Evolutionary conservation across 2,329 filamentous ascomycete genomes (phyloP).

Genomic region (Eurotiales sp.): DNA sequence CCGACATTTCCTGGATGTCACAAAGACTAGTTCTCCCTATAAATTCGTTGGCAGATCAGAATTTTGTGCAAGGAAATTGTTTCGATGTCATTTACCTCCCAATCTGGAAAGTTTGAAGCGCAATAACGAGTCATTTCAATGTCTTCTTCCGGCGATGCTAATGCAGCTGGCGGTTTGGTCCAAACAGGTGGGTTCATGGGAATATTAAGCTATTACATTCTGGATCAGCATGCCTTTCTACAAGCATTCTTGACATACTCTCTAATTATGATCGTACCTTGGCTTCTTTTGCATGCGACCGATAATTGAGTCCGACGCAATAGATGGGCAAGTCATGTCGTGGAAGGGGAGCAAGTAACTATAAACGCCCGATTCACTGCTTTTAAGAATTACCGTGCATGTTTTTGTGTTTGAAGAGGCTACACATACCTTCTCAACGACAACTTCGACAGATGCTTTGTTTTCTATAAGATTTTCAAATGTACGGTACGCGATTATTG

Average conservation of each 20-base stretch:
- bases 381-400: too few relatives aligned
- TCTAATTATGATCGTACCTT: background rate
- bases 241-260: too few relatives aligned
- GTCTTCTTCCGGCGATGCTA: constrained; percentile 4
- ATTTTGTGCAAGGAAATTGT: too few relatives aligned
- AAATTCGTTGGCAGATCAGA: background rate
- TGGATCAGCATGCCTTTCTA: too few relatives aligned
- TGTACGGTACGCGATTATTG: too few relatives aligned
- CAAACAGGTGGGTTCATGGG: constrained; percentile 10
- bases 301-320: constrained; percentile 9
- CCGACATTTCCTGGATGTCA: constrained; percentile 10
- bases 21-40: constrained; percentile 13
- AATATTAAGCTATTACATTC: constrained; percentile 8
- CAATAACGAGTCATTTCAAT: constrained; percentile 10
- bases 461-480: too few relatives aligned
- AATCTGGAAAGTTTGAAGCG: constrained; percentile 11
- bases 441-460: too few relatives aligned
- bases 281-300: constrained; percentile 9
- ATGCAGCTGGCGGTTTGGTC: constrained; percentile 10
- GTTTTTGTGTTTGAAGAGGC: too few relatives aligned
- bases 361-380: too few relatives aligned
- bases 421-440: too few relatives aligned
- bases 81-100: constrained; percentile 6
- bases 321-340: constrained; percentile 6
- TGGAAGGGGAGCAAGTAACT: constrained; percentile 4